Evolutionary conservation across 352 stramenopile species (phyloP), one percentile per base, ranked within the genome.

Genomic region (Globisporangium spiculum): DNA sequence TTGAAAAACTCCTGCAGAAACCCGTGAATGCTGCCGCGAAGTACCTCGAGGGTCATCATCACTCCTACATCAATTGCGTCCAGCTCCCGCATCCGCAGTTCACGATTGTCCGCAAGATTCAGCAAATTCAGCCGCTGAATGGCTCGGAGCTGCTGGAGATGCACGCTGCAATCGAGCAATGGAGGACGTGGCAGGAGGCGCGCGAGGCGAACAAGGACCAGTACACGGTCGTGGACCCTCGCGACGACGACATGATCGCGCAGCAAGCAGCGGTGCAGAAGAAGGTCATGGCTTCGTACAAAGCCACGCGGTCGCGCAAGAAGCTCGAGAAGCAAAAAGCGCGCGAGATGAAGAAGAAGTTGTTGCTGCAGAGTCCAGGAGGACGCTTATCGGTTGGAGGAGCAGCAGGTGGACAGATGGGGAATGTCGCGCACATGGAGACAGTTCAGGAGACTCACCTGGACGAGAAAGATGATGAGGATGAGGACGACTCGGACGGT

Each of bases 221-320:
- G 34, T 93, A 88, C 67, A 86, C 78, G 30, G 82, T 93, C 22
- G 68, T 73, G 9, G 86, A 93, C 55, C 83, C 81, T 46, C 81
- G 84, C 20, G 71, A 81, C 20, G 60, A 73, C 1, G 82, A 92
- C 24, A 69, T 72, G 26, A 67, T 90, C 26, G 82, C 78, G 7
- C 78, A 83, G 38, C 78, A 90, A 63, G 36, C 59, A 2, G 71
- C 72, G 1, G 76, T 93, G 73, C 80, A 91, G 59, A 88, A 85
- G 69, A 89, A 91, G 65, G 80, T 94, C 1, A 10, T 91, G 50
- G 81, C 75, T 9, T 82, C 83, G 30, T 89, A 81, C 72, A 93
- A 93, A 53, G 80, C 84, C 8, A 75, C 82, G 9, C 79, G 85
- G 0, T 79, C 79, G 38, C 72, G 76, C 20, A 89, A 88, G 65